Evolutionary conservation across 805 yeast genomes (phyloP).

Genomic region (Candida xiaguanensis): DNA sequence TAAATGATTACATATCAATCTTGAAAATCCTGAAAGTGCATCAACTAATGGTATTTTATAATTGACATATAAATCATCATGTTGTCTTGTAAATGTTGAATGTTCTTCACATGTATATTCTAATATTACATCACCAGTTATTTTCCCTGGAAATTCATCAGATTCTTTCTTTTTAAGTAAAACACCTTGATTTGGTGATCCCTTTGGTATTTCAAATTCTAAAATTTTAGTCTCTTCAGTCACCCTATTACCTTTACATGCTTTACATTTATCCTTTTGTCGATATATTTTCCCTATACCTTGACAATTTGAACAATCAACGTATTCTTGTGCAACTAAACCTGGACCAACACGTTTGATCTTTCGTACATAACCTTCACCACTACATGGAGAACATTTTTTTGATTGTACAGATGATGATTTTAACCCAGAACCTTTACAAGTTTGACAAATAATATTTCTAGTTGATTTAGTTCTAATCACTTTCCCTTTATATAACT

Average conservation of each 20-base stretch:
- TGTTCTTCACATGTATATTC: constrained; percentile 51
- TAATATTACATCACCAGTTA: constrained; percentile 76
- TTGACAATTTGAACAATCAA: constrained; percentile 62
- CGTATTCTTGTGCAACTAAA: constrained; percentile 57
- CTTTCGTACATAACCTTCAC: constrained; percentile 61
- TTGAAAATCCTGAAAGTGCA: constrained; percentile 78
- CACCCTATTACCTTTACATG: constrained; percentile 64
- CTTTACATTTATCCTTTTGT: constrained; percentile 70
- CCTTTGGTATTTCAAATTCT: constrained; percentile 74
- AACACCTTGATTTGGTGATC: constrained; percentile 59
- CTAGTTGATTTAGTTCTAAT: constrained; percentile 71
- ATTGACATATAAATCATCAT: constrained; percentile 60
- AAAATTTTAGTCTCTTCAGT: constrained; percentile 64
- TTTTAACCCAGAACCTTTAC: constrained; percentile 76
- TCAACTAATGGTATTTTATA: constrained; percentile 68
- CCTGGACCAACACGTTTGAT: constrained; percentile 72
- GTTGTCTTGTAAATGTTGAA: constrained; percentile 50
- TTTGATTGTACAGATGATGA: constrained; percentile 47
- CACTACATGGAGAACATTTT: constrained; percentile 66
- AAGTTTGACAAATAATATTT: constrained; percentile 64
- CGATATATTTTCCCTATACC: constrained; percentile 64
- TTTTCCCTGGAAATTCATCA: constrained; percentile 70
- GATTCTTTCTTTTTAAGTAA: constrained; percentile 66
- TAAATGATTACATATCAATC: constrained; percentile 62
- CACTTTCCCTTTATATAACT: constrained; percentile 75